Evolutionary conservation across 2,329 filamentous ascomycete species (phyloP), one percentile per base, ranked within the genome.

Genomic region (Clonostachys rosea): DNA sequence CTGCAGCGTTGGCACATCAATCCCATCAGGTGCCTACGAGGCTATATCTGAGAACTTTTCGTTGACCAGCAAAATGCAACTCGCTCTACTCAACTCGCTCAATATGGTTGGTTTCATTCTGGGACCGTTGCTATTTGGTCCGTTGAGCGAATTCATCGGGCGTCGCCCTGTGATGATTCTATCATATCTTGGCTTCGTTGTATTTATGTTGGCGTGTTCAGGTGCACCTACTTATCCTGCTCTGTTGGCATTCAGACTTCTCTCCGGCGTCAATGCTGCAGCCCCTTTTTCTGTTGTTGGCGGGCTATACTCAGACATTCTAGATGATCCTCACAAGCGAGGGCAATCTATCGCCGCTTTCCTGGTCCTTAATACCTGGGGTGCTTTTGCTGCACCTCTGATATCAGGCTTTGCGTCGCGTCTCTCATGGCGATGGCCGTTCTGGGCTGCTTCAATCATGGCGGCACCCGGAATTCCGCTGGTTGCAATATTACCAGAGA

Each of bases 221-320:
- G 70, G 63, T 2, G 61, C 70, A 1, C 60, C 71, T 6, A 73
- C 67, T 47, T 73, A 73, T 33, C 49, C 60, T 35, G 68, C 64
- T 0, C 55, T 76, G 10, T 63, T 75, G 40, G 51, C 73, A 33
- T 63, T 75, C 40, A 65, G 73, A 5, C 49, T 65, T 2, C 49
- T 65, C 12, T 54, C 56, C 13, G 62, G 62, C n/a, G 50, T 64
- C 47, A 60, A 56, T 16, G 62, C 62, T 12, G 61, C 62, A 0
- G 62, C 62, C 7, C 62, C 62, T 8, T 64, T 60, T 2, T 59
- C 60, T 4, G 58, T 65, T 10, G 56, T 65, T 10, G 58, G 59
- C 1, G 62, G 62, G 1, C 50, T 65, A 2, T 65, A 65, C 39
- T 53, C 60, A 9, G 62, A 65, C n/a, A 60, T 63, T 18, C 45